Evolutionary conservation across 768 basidiomycete genomes (phyloP), one percentile per base, ranked within the genome.

Genomic region (Rhizopogon vulgaris): DNA sequence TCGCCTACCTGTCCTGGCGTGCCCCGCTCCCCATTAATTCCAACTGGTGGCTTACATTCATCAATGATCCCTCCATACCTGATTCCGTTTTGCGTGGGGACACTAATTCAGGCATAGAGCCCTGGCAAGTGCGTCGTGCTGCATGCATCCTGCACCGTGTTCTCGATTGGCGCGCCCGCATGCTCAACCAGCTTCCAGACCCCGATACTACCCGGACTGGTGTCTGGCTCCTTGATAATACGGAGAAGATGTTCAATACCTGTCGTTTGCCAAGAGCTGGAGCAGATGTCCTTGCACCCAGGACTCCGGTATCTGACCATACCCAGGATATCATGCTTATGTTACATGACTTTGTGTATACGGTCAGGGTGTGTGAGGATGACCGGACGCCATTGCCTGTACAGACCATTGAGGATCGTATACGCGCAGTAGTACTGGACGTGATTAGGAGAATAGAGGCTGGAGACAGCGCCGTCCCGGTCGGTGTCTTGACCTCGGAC

Each of bases 41-140:
- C 3, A 97, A 96, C 63, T 97, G 94, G 94, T 97, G 94, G 94
- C 73, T 96, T 22, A 75, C 90, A 2, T 88, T 94, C 64, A 72
- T 77, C 39, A 84, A 94, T 55, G 93, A 96, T 67, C 62, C 76
- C 2, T 71, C 61, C 17, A 76, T 89, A 39, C 92, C 85, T 7
- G 67, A 63, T 6, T 42, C 60, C 2, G 65, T 71, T 6, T 51
- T 68, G 30, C 57, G 51, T 0, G 58, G 62, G 6, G 59, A 57
- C 50, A 39, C 34, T 12, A 59, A 61, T 49, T 66, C 62, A n/a
- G 69, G 69, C 37, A 69, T 87, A 46, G 87, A 85, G 0, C 76
- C 81, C 15, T 93, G 91, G 90, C 94, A 98, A 66, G 71, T 94
- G 45, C 77, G 87, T 61, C 75, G 91, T 40, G 87, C 92, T 0